phyloP scores from a whole-genome alignment of 208 protist species.

The Crithidia expoeki region DNA sequence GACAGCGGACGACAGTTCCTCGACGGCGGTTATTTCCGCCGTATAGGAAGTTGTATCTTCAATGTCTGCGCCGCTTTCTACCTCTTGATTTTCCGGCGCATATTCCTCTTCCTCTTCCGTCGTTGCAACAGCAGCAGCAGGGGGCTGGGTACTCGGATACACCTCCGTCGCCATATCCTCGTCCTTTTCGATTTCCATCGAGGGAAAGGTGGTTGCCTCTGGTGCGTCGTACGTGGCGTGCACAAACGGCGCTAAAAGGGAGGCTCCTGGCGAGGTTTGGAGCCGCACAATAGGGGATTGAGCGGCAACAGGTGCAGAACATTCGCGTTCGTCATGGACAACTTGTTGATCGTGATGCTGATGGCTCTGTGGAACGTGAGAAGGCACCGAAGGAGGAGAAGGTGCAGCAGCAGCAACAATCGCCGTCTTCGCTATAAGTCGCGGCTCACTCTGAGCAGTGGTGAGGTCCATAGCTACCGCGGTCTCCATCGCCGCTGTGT shows the following conservation, averaged over 20 bases:
- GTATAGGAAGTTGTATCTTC: neutral
- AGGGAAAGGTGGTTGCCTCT: neutral
- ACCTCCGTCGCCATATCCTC: neutral
- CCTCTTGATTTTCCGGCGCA: neutral
- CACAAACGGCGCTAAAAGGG: neutral
- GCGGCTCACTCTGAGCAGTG: neutral
- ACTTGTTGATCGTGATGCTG: neutral
- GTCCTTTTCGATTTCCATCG: neutral
- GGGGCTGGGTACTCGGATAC: neutral
- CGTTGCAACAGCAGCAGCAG: neutral
- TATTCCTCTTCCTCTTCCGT: neutral
- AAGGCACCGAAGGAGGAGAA: neutral
- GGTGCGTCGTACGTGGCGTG: neutral
- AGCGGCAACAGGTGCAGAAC: neutral
- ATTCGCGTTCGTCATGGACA: neutral
- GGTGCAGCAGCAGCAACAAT: neutral
- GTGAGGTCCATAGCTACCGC: conserved; percentile 6
- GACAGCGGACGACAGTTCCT: neutral
- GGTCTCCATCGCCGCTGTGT: conserved; percentile 14
- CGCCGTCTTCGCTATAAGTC: neutral
- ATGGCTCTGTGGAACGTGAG: neutral
- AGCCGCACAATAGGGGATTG: neutral
- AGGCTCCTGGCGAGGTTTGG: neutral
- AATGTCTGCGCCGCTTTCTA: neutral
- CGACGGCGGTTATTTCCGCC: neutral